Base-by-base conservation (phyloP, 345 rosid species). In the Hypericum androsaemum region DNA sequence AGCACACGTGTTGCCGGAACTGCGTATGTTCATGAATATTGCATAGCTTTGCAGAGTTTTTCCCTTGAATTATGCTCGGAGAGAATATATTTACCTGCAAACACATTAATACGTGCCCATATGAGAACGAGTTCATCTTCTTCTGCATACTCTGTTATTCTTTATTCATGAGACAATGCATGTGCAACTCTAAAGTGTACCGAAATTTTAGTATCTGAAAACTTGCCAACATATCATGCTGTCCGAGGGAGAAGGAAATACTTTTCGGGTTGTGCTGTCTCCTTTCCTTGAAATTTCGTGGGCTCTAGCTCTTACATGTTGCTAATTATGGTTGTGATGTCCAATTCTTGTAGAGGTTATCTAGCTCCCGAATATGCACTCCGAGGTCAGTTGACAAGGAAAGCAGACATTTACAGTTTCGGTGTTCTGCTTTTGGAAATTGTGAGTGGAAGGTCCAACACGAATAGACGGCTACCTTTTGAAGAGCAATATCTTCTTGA, bases 1-100 rank as follows among this genome's bases (percentile, higher is more conserved):
- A 80, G 88, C 32, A 84, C 92, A 17, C 77, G 81, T 12, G 88
- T 84, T 46, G 88, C 92, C 4, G 92, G 92, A 53, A 84, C 88
- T 8, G 65, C 54, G 88, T 84, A 53, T 77, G 88, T 71, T 47
- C 39, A 9, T 55, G 12, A 54, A 47, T 39, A 4, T 22, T 37
- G 7, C 38, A 39, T 14, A 45, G 32, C 57, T 39, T 50, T 54
- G 9, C 12, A 15, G 1, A 22, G 32, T 22, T 22, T 22, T 22
- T 4, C 32, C 32, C 4, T 22, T 22, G 32, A 22, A 22, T 22
- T 22, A 22, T 22, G 32, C 32, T 22, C 4, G 32, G 32, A 22
- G 32, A 22, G 1, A 22, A 22, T 22, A 22, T 22, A 22, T 22
- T n/a, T 22, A 22, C 32, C 32, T 22, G 32, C 32, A 22, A 22